phyloP scores from a whole-genome alignment of 768 basidiomycete species.

The Trametes villosa region DNA sequence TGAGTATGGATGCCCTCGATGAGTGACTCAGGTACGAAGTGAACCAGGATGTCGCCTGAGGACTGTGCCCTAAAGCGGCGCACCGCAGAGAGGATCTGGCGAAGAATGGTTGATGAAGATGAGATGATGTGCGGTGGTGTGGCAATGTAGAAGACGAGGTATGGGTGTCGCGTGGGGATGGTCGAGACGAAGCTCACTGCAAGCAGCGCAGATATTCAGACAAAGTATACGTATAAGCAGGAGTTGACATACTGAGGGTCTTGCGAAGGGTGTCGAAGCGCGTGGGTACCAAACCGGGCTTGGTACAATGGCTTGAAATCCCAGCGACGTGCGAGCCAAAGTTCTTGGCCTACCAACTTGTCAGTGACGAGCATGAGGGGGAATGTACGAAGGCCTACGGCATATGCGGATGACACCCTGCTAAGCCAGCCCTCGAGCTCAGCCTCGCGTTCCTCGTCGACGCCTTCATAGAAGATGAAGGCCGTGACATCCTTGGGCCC shows the following conservation, averaged over 20 bases:
- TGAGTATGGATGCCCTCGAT: slow-evolving; percentile 53
- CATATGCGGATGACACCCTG: slow-evolving; percentile 56
- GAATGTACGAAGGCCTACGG: slow-evolving; percentile 47
- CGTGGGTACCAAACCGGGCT: slow-evolving; percentile 63
- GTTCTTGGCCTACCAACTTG: slow-evolving; percentile 54
- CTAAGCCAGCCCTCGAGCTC: slow-evolving; percentile 65
- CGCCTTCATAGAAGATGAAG: slow-evolving; percentile 72
- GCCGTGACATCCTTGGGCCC: slow-evolving; percentile 73
- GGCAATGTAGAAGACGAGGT: slow-evolving; percentile 70
- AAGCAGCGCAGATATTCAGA: background rate
- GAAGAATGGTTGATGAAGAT: slow-evolving; percentile 66
- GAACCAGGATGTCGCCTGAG: slow-evolving; percentile 60
- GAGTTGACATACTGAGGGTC: slow-evolving; percentile 50
- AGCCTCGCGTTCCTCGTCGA: slow-evolving; percentile 48
- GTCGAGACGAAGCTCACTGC: slow-evolving; percentile 25
- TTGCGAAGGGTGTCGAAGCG: slow-evolving; percentile 76
- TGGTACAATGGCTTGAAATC: slow-evolving; percentile 46
- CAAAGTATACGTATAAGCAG: background rate
- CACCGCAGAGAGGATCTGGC: slow-evolving; percentile 67
- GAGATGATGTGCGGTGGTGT: slow-evolving; percentile 64
- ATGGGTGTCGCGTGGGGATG: slow-evolving; percentile 26
- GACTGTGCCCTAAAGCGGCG: slow-evolving; percentile 58
- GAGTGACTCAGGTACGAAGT: slow-evolving; percentile 73
- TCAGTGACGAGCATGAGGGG: slow-evolving; percentile 21
- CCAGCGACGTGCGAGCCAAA: slow-evolving; percentile 63